Conservation (phyloP, 768 basidiomycete genomes). For the Ramaria sp. region DNA sequence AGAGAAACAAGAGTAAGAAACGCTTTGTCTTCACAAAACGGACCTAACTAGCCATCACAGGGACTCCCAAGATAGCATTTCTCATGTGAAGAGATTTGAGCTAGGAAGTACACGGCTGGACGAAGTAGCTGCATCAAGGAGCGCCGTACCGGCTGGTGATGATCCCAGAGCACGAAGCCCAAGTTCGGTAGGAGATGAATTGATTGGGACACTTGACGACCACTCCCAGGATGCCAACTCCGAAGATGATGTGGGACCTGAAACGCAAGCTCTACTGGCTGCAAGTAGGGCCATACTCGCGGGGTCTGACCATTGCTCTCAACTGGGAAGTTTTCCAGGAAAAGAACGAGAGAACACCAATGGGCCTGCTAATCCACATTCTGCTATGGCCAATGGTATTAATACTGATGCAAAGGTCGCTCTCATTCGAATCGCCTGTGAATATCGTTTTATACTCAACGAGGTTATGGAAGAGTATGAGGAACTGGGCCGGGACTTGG, state of each 20-base stretch:
- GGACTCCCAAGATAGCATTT: too few species aligned
- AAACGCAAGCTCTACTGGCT: conserved; percentile 3
- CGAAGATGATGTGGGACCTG: background rate
- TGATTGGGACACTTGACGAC: background rate
- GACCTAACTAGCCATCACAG: too few species aligned
- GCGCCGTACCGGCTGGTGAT: background rate
- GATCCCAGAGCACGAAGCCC: background rate
- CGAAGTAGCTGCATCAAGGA: background rate
- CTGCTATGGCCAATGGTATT: too few species aligned
- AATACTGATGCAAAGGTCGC: conserved; percentile 32
- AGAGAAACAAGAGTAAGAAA: too few species aligned
- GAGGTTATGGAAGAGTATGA: conserved; percentile 71
- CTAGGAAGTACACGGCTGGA: background rate
- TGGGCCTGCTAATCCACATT: background rate
- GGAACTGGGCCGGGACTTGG: conserved; percentile 63
- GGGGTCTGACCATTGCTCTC: background rate
- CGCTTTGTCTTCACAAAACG: too few species aligned
- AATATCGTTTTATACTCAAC: conserved; percentile 60
- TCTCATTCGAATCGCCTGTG: conserved; percentile 54
- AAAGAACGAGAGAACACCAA: background rate
- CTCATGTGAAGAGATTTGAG: background rate
- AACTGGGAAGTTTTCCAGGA: background rate
- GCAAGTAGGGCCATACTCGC: background rate
- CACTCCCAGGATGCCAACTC: background rate
- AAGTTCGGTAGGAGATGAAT: background rate